Evolutionary conservation across 2,329 filamentous ascomycete genomes (phyloP).

Genomic region (Exophiala phaeomuriformis): DNA sequence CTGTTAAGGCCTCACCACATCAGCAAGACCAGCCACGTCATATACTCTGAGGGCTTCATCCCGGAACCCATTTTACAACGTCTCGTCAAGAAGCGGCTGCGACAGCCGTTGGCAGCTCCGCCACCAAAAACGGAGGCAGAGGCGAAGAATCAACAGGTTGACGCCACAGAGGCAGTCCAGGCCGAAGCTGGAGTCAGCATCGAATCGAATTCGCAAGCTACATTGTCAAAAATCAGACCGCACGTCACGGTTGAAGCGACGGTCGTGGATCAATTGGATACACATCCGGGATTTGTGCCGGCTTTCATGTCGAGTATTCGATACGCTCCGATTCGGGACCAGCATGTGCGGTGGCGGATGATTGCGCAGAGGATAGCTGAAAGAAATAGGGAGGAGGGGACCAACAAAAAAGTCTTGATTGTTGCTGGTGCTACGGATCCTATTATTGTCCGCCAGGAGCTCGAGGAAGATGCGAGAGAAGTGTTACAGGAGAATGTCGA

Average conservation of each 20-base stretch:
- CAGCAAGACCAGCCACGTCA: constrained; percentile 52
- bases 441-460: constrained; percentile 59
- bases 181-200: constrained; percentile 39
- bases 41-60: constrained; percentile 56
- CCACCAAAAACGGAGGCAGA: constrained; percentile 17
- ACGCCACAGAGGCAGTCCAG: constrained; percentile 36
- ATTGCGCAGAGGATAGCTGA: constrained; percentile 47
- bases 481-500: constrained; percentile 54
- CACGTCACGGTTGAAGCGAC: constrained; percentile 54
- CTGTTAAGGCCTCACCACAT: constrained; percentile 61
- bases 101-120: constrained; percentile 35
- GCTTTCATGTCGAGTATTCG: constrained; percentile 66
- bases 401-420: constrained; percentile 48
- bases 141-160: constrained; percentile 33
- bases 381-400: constrained; percentile 33
- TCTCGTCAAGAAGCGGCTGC: constrained; percentile 47
- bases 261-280: constrained; percentile 61
- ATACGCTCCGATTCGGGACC: constrained; percentile 60
- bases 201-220: constrained; percentile 34
- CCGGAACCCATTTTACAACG: constrained; percentile 51
- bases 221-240: constrained; percentile 47
- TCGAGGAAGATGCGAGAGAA: constrained; percentile 52
- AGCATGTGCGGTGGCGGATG: constrained; percentile 55
- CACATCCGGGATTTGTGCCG: constrained; percentile 60
- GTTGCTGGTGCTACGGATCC: constrained; percentile 60